Conservation (phyloP, 1,139 yeast genomes). For the Hansenula sp. region DNA sequence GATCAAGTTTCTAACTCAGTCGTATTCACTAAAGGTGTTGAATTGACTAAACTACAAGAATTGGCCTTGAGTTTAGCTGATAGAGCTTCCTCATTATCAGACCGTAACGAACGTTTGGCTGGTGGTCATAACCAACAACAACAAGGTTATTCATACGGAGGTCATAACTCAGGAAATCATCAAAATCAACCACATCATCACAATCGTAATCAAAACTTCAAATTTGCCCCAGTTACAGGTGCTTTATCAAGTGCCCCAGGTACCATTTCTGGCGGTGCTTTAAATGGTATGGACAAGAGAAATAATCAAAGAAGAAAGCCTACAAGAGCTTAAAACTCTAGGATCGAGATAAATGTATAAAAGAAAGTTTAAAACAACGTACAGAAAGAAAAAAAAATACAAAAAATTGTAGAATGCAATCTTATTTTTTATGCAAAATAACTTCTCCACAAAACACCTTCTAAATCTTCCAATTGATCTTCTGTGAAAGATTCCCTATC, state of each 20-base stretch:
- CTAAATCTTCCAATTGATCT: constrained; percentile 84
- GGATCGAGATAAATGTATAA: constrained; percentile 1
- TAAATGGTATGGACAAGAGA: constrained; percentile 28
- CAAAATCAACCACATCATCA: constrained; percentile 19
- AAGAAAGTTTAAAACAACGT: neutral
- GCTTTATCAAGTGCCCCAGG: constrained; percentile 26
- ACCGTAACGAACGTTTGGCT: constrained; percentile 81
- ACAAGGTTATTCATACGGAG: constrained; percentile 15
- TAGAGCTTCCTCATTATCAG: constrained; percentile 75
- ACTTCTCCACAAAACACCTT: constrained; percentile 92
- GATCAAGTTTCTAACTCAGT: constrained; percentile 55
- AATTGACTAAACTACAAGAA: constrained; percentile 81
- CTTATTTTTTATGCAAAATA: constrained; percentile 59
- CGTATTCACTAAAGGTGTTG: constrained; percentile 68
- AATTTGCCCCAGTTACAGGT: constrained; percentile 27
- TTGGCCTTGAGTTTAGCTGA: constrained; percentile 86
- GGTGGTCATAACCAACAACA: constrained; percentile 44
- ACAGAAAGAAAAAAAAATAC: neutral
- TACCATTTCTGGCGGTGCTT: constrained; percentile 30
- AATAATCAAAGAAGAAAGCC: constrained; percentile 16
- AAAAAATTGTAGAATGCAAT: neutral
- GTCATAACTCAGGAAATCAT: constrained; percentile 10
- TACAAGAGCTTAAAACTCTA: constrained; percentile 12
- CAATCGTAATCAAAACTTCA: constrained; percentile 22
- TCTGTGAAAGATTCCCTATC: constrained; percentile 74